phyloP scores from a whole-genome alignment of 208 protist genomes.

The Paratrypanosoma confusum region DNA sequence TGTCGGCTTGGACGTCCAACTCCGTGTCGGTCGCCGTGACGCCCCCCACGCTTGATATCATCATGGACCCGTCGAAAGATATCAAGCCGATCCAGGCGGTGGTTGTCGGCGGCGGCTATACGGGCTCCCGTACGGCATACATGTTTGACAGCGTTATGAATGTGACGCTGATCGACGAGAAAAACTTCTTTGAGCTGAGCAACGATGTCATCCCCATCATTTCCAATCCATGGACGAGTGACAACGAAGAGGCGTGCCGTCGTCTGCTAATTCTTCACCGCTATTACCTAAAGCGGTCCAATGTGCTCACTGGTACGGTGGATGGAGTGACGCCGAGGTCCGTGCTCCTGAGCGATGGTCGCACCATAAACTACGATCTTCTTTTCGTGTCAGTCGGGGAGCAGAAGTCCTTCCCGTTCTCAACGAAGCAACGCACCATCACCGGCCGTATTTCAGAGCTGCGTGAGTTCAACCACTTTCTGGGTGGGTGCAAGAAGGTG shows the following conservation, averaged over 20 bases:
- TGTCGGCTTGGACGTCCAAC: conserved; percentile 23
- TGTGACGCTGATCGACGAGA: conserved; percentile 77
- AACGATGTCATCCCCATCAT: conserved; percentile 74
- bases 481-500: conserved; percentile 61
- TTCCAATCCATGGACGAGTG: conserved; percentile 44
- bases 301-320: conserved; percentile 77
- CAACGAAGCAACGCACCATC: conserved; percentile 53
- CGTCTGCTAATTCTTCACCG: conserved; percentile 71
- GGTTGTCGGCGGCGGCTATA: conserved; percentile 75
- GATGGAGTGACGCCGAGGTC: conserved; percentile 44
- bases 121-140: conserved; percentile 59
- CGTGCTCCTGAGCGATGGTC: conserved; percentile 56
- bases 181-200: conserved; percentile 82
- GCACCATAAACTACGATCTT: conserved; percentile 65
- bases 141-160: conserved; percentile 81
- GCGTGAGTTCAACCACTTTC: conserved; percentile 57
- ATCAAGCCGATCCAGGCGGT: conserved; percentile 58
- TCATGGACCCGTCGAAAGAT: conserved; percentile 76
- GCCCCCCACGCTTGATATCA: conserved; percentile 44
- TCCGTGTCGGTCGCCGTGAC: conserved; percentile 30
- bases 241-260: conserved; percentile 52
- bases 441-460: conserved; percentile 68
- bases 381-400: conserved; percentile 69
- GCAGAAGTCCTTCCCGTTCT: conserved; percentile 68
- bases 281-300: conserved; percentile 77